Evolutionary conservation across 2,329 filamentous ascomycete species (phyloP).

Genomic region (Aureobasidium sp.): DNA sequence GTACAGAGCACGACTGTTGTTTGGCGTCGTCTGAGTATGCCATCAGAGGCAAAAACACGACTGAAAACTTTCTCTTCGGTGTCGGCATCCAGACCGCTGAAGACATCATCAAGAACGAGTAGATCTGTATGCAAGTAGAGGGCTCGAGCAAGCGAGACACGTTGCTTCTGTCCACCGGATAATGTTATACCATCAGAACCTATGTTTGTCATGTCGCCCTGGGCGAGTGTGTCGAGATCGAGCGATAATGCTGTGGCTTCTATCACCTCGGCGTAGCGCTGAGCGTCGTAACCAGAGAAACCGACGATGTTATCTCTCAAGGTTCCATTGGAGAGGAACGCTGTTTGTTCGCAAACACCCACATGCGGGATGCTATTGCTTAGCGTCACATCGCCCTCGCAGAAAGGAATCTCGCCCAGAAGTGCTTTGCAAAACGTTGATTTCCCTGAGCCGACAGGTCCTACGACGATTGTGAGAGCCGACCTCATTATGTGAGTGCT

Average conservation of each 20-base stretch:
- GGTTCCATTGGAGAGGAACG: conserved; percentile 32
- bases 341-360: conserved; percentile 31
- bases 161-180: conserved; percentile 46
- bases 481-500: conserved; percentile 18
- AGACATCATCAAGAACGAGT: conserved; percentile 44
- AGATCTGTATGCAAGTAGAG: conserved; percentile 43
- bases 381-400: conserved; percentile 24
- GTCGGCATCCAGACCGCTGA: conserved; percentile 43
- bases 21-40: conserved; percentile 44
- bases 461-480: conserved; percentile 42
- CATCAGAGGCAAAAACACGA: conserved; percentile 37
- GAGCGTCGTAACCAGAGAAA: conserved; percentile 28
- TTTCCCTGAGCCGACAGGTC: conserved; percentile 46
- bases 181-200: conserved; percentile 45
- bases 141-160: conserved; percentile 45
- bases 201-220: conserved; percentile 38
- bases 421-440: conserved; percentile 42
- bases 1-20: conserved; percentile 36
- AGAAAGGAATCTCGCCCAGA: conserved; percentile 35
- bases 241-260: conserved; percentile 29
- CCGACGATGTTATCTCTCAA: conserved; percentile 32
- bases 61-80: conserved; percentile 44
- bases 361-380: conserved; percentile 24
- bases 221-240: conserved; percentile 34
- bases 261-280: conserved; percentile 32